A percentile compares a stretch with the other conserved stretches of the same genome.
Conservation (phyloP, 73 alveolate genomes). For the Strombidium stylifer region DNA sequence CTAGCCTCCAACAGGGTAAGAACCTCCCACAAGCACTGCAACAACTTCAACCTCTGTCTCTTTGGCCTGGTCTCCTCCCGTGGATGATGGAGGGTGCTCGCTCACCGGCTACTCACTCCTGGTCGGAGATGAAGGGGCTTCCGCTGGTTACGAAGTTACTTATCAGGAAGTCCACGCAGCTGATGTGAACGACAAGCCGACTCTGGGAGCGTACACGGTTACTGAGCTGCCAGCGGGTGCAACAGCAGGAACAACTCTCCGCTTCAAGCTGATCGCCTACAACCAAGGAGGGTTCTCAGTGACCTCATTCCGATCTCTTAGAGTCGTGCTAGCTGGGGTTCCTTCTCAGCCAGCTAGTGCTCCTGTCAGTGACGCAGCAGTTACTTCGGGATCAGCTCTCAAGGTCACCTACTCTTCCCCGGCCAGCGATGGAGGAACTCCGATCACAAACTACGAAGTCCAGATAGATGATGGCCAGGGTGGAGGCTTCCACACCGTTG, state of each 20-base stretch:
- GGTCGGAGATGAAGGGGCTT: constrained; percentile 38
- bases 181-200: constrained; percentile 1
- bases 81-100: constrained; percentile 58
- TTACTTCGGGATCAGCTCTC: constrained; percentile 1
- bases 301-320: not conserved
- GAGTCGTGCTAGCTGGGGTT: constrained; percentile 22
- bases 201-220: not conserved
- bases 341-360: constrained; percentile 21
- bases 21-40: constrained; percentile 14
- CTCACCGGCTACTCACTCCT: constrained; percentile 48
- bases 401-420: constrained; percentile 37
- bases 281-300: constrained; percentile 13
- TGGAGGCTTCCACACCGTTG: constrained; percentile 37
- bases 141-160: too few species aligned
- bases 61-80: constrained; percentile 48
- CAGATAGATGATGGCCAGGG: constrained; percentile 48
- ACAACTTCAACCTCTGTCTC: constrained; percentile 42
- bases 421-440: constrained; percentile 33
- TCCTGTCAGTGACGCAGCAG: constrained; percentile 21
- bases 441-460: constrained; percentile 36
- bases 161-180: constrained; percentile 30
- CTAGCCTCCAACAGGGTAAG: constrained; percentile 31
- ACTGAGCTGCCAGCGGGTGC: constrained; percentile 31
- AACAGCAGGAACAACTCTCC: not conserved
- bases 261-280: constrained; percentile 11